Conservation (phyloP, 345 rosid genomes). For the Moricandia moricandioides region DNA sequence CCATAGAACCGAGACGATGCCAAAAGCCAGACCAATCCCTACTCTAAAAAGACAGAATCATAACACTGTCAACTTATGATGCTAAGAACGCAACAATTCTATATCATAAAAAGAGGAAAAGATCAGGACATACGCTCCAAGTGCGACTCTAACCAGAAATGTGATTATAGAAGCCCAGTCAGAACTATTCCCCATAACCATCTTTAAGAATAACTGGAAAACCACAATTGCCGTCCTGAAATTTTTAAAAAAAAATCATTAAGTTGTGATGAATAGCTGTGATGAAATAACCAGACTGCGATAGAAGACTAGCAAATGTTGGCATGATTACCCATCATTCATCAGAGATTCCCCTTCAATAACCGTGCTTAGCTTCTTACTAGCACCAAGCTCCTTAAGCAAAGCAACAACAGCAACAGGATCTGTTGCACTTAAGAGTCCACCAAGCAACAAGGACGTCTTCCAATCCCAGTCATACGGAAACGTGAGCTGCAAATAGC, state of each 20-base stretch:
- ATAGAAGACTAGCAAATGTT: not conserved
- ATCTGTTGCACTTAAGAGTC: constrained; percentile 96
- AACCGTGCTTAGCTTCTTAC: constrained; percentile 87
- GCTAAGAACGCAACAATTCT: not conserved
- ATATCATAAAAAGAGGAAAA: constrained; percentile 3
- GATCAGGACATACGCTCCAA: constrained; percentile 85
- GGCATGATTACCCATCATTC: constrained; percentile 83
- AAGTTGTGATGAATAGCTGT: not conserved
- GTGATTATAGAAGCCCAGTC: constrained; percentile 54
- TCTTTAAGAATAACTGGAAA: constrained; percentile 80
- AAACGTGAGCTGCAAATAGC: constrained; percentile 61
- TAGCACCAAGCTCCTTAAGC: constrained; percentile 94
- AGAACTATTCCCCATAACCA: constrained; percentile 70
- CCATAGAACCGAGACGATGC: constrained; percentile 88
- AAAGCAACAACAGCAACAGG: constrained; percentile 98
- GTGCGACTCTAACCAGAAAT: constrained; percentile 65
- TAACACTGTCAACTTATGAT: constrained; percentile 21
- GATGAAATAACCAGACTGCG: not conserved
- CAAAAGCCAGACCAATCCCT: constrained; percentile 85
- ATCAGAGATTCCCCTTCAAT: constrained; percentile 98
- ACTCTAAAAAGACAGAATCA: constrained; percentile 57
- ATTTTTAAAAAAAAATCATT: not conserved
- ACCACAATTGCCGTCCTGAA: constrained; percentile 95
- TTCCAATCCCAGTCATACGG: constrained; percentile 95
- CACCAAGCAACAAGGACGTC: constrained; percentile 89